Conservation (phyloP, 2,329 filamentous ascomycete species). For the Aspergillus pseudonomiae region DNA sequence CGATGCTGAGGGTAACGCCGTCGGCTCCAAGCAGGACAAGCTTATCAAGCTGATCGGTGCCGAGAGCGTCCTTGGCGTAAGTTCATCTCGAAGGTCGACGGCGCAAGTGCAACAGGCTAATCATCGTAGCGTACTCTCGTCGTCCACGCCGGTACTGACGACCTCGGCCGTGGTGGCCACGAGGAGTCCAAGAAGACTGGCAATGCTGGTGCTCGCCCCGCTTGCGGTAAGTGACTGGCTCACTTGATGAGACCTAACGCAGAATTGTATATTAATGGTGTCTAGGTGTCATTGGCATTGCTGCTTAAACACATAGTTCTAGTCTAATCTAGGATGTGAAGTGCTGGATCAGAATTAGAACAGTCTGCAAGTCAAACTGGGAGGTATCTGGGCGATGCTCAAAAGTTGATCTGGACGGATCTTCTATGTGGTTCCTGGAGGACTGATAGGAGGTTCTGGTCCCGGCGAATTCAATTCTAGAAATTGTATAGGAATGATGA, state of each 20-base stretch:
- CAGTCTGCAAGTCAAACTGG: slow-evolving; percentile 13
- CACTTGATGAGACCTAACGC: not conserved
- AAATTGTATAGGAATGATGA: slow-evolving; percentile 13
- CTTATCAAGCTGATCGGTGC: slow-evolving; percentile 94
- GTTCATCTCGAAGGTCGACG: slow-evolving; percentile 25
- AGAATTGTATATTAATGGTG: slow-evolving; percentile 5
- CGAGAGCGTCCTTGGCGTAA: slow-evolving; percentile 89
- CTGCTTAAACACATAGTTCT: slow-evolving; percentile 58
- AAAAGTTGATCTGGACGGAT: slow-evolving; percentile 10
- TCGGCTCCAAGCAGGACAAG: slow-evolving; percentile 78
- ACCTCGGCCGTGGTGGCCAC: slow-evolving; percentile 88
- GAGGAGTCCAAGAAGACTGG: slow-evolving; percentile 98
- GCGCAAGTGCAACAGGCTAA: slow-evolving; percentile 15
- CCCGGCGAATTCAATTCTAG: slow-evolving; percentile 6
- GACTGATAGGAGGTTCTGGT: slow-evolving; percentile 4
- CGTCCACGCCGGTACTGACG: slow-evolving; percentile 91
- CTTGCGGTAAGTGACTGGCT: slow-evolving; percentile 71
- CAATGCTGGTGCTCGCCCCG: slow-evolving; percentile 89
- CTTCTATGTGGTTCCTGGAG: not conserved
- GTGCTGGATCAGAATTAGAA: slow-evolving; percentile 11
- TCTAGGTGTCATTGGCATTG: slow-evolving; percentile 84
- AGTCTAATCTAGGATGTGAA: slow-evolving; percentile 18
- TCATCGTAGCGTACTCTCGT: slow-evolving; percentile 80
- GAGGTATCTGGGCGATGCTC: not conserved
- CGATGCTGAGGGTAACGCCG: slow-evolving; percentile 85